Evolutionary conservation across 495 filamentous ascomycete genomes (phyloP), one percentile per base, ranked within the genome.

Genomic region (Aspergillus mulundensis): DNA sequence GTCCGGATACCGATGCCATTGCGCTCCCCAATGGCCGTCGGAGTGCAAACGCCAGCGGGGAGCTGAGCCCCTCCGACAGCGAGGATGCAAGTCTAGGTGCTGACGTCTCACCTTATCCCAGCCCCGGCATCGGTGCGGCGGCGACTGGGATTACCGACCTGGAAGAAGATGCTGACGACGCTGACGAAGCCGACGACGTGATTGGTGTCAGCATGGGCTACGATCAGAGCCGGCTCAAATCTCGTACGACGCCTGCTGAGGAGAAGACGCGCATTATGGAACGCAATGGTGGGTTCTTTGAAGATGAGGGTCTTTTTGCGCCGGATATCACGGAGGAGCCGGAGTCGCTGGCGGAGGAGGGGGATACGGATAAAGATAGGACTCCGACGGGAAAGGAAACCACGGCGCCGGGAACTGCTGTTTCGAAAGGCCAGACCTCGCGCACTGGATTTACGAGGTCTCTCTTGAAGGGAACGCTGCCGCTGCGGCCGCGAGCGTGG

Each of bases 171-270:
- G 32, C 32, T 36, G 32, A 36, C 32, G 32, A 36, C 11, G 32
- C 62, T 20, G 73, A 77, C 57, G 72, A 67, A 49, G 73, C 70
- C 52, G 81, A 86, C 58, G 82, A 84, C 55, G 83, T 92, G 53
- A 80, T 96, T 56, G 89, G 89, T 20, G 81, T 91, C 49, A 87
- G 89, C 57, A 87, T 96, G 53, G 83, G 88, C 61, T 80, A 79
- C 15, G 72, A 77, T 15, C 91, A 93, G 39, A 88, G 83, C 46
- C 80, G 86, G 40, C 77, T 95, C 55, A 85, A 84, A 28, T 83
- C 85, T 18, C 81, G 87, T 14, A 77, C 76, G 42, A 93, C 87
- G 0, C 85, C 90, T 2, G 83, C 86, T 10, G 82, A 84, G 36
- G 90, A 95, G 65, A 93, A 89, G 72, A 82, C 72, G 30, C 83